phyloP scores from a whole-genome alignment of 2,329 filamentous ascomycete species.

The Sclerotinia trifoliorum region DNA sequence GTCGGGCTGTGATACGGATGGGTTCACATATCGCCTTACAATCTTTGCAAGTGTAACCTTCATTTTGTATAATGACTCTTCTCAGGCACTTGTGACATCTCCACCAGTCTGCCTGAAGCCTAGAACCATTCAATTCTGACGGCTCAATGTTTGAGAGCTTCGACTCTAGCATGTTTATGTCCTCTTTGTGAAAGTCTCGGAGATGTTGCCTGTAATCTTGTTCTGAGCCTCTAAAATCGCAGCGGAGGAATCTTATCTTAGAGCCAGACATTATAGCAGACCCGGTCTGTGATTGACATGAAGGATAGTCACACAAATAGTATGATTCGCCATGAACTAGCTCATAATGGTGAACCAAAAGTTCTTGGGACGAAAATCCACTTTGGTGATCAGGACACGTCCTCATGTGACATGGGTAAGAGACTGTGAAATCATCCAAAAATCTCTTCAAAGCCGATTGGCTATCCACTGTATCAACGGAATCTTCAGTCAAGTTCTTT shows the following conservation, averaged over 20 bases:
- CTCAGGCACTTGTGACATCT: background rate
- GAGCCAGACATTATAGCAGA: background rate
- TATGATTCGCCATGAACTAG: background rate
- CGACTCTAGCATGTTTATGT: background rate
- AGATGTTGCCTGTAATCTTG: background rate
- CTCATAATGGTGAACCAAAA: background rate
- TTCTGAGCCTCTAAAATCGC: background rate
- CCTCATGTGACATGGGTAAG: conserved; percentile 6
- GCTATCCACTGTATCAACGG: background rate
- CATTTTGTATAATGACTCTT: background rate
- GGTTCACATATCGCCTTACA: background rate
- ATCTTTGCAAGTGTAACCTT: background rate
- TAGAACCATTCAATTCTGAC: background rate
- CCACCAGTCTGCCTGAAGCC: background rate
- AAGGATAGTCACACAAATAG: conserved; percentile 8
- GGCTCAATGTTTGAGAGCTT: background rate
- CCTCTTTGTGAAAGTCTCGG: background rate
- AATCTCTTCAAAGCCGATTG: background rate
- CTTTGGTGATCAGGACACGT: conserved; percentile 9
- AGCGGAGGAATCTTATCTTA: background rate
- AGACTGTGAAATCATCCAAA: background rate
- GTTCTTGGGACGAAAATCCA: background rate
- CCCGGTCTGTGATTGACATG: conserved; percentile 9
- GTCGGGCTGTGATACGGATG: background rate
- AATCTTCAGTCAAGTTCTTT: background rate